Evolutionary conservation across 78 protist genomes (phyloP).

Genomic region (Capsaspora owczarzaki): DNA sequence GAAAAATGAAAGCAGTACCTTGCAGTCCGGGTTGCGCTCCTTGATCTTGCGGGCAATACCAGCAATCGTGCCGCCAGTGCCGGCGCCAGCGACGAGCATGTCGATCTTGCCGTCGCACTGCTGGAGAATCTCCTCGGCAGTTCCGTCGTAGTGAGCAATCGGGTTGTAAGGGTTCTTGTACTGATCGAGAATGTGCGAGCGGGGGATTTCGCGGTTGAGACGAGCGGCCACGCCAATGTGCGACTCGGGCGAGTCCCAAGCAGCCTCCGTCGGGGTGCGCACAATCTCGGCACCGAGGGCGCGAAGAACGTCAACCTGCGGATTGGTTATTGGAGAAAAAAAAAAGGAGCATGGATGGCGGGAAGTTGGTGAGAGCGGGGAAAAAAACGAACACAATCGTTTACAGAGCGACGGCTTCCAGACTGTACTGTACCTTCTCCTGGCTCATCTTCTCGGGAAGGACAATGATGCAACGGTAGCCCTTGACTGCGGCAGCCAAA

Average conservation of each 20-base stretch:
- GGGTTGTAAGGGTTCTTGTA: constrained; percentile 83
- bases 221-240: constrained; percentile 80
- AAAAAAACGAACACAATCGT: too few relatives aligned
- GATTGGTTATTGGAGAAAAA: neutral
- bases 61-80: constrained; percentile 96
- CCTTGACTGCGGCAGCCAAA: constrained; percentile 84
- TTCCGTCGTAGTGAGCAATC: constrained; percentile 77
- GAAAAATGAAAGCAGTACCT: constrained; percentile 1
- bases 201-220: constrained; percentile 59
- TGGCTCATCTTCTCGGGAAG: constrained; percentile 92
- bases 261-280: constrained; percentile 88
- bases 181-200: constrained; percentile 73
- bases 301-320: constrained; percentile 52
- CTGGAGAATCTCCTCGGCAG: constrained; percentile 82
- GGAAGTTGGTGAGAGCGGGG: too few relatives aligned
- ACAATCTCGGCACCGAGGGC: constrained; percentile 89
- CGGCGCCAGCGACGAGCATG: constrained; percentile 82
- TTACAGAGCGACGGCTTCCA: neutral
- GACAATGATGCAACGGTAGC: constrained; percentile 87
- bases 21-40: constrained; percentile 56
- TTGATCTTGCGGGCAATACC: constrained; percentile 82
- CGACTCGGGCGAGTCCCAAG: constrained; percentile 67
- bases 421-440: constrained; percentile 51
- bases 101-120: constrained; percentile 70
- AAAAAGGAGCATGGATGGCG: neutral